These are phyloP conservation scores for Taxillus chinensis DNA, from an alignment of 164 flowering plant genomes.

Conservation along the genomic window DNA sequence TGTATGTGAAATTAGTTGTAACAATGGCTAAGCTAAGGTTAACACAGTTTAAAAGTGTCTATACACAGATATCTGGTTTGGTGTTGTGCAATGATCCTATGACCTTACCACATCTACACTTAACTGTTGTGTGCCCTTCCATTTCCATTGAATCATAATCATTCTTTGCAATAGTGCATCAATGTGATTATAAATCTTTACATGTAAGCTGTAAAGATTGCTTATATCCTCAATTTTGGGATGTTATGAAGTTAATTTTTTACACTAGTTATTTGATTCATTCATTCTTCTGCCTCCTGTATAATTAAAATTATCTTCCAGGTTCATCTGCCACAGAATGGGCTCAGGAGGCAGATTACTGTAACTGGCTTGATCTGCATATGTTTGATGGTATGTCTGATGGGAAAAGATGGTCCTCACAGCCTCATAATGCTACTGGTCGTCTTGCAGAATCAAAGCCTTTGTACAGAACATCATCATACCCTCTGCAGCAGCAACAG, in stretches of 20 bases:
- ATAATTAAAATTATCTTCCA: slow-evolving; percentile 7
- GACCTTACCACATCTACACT: too few relatives aligned
- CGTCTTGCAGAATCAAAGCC: slow-evolving; percentile 36
- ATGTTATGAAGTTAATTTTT: background rate
- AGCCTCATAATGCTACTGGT: slow-evolving; percentile 39
- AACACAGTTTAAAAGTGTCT: too few relatives aligned
- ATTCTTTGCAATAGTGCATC: too few relatives aligned
- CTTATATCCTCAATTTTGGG: too few relatives aligned
- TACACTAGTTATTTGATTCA: background rate
- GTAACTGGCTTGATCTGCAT: slow-evolving; percentile 51
- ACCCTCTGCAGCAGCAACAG: slow-evolving; percentile 51
- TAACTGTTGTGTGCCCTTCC: too few relatives aligned
- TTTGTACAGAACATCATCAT: slow-evolving; percentile 76
- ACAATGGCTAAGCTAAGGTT: too few relatives aligned
- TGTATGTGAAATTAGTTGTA: too few relatives aligned
- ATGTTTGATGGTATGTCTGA: slow-evolving; percentile 34
- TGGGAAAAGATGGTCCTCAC: slow-evolving; percentile 69
- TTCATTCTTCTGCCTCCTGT: background rate
- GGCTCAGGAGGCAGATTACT: slow-evolving; percentile 48
- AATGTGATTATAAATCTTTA: too few relatives aligned
- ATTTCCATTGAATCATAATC: too few relatives aligned
- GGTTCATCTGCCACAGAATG: slow-evolving; percentile 73
- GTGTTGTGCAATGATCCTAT: too few relatives aligned
- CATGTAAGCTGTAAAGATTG: too few relatives aligned
- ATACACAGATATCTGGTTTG: too few relatives aligned